phyloP scores from a whole-genome alignment of 2,329 filamentous ascomycete genomes.

The Epichloe elymi region DNA sequence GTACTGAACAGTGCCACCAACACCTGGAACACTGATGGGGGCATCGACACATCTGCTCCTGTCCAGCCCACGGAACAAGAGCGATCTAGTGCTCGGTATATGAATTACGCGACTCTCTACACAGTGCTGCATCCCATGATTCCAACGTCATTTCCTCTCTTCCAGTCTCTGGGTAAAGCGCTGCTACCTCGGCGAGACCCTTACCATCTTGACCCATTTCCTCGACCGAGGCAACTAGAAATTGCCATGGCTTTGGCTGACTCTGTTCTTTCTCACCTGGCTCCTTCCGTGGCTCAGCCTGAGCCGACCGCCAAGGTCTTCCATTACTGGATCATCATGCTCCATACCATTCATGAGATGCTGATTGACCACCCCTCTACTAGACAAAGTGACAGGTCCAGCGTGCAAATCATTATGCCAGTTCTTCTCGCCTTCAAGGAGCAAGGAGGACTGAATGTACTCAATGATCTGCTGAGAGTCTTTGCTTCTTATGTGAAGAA shows the following conservation, averaged over 20 bases:
- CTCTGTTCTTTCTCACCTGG: slow-evolving; percentile 55
- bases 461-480: slow-evolving; percentile 58
- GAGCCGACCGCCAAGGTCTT: slow-evolving; percentile 49
- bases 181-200: slow-evolving; percentile 58
- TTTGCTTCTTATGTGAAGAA: slow-evolving; percentile 34
- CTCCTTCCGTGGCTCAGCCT: slow-evolving; percentile 28
- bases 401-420: slow-evolving; percentile 50
- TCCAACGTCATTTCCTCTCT: slow-evolving; percentile 68
- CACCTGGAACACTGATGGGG: slow-evolving; percentile 14
- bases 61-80: slow-evolving; percentile 29
- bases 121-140: slow-evolving; percentile 69
- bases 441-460: slow-evolving; percentile 56
- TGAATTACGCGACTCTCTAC: slow-evolving; percentile 68
- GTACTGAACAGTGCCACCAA: slow-evolving; percentile 15
- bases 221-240: slow-evolving; percentile 38
- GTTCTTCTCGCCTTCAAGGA: slow-evolving; percentile 82
- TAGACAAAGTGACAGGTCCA: slow-evolving; percentile 35
- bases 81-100: slow-evolving; percentile 30
- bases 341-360: slow-evolving; percentile 66
- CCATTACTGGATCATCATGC: slow-evolving; percentile 69
- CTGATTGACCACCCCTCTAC: slow-evolving; percentile 52
- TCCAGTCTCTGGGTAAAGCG: slow-evolving; percentile 73
- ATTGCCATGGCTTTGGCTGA: slow-evolving; percentile 56
- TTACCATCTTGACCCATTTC: slow-evolving; percentile 43
- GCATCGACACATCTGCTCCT: slow-evolving; percentile 11